Percentiles rank a stretch among this genome's conserved stretches.
Evolutionary conservation across 768 basidiomycete genomes (phyloP).

Genomic region (Lactarius psammicola): DNA sequence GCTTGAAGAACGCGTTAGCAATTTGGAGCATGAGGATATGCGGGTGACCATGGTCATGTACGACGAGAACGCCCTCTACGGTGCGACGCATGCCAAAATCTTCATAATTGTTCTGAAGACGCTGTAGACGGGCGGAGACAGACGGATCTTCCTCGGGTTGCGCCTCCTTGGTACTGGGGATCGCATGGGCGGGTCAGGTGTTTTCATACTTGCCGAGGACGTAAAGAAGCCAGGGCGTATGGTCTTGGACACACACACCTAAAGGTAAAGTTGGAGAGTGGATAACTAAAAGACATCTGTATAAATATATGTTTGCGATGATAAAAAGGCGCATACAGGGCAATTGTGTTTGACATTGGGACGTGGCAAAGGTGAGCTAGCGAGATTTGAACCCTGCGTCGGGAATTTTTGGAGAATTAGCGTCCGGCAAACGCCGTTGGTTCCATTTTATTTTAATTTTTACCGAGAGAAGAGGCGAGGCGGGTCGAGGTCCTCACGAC

Average conservation of each 20-base stretch:
- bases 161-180: conserved; percentile 82
- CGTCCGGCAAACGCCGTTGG: neutral
- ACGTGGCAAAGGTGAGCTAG: neutral
- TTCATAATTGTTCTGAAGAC: conserved; percentile 94
- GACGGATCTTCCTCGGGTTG: conserved; percentile 98
- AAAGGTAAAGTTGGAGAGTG: conserved; percentile 89
- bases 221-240: conserved; percentile 8
- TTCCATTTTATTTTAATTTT: too few species aligned
- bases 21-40: conserved; percentile 98
- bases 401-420: neutral
- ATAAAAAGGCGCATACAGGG: conserved; percentile 39
- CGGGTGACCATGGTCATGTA: conserved; percentile 95
- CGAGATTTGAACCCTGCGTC: neutral
- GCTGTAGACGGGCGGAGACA: conserved; percentile 89
- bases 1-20: conserved; percentile 98
- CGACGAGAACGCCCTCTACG: conserved; percentile 86
- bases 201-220: conserved; percentile 10
- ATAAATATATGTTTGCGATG: neutral
- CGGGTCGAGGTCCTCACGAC: neutral
- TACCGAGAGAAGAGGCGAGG: too few species aligned
- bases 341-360: conserved; percentile 52
- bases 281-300: conserved; percentile 53
- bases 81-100: conserved; percentile 96
- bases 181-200: conserved; percentile 16
- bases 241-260: conserved; percentile 47